Conservation (phyloP, 306 rosid species). For the Cucurbita pepo region DNA sequence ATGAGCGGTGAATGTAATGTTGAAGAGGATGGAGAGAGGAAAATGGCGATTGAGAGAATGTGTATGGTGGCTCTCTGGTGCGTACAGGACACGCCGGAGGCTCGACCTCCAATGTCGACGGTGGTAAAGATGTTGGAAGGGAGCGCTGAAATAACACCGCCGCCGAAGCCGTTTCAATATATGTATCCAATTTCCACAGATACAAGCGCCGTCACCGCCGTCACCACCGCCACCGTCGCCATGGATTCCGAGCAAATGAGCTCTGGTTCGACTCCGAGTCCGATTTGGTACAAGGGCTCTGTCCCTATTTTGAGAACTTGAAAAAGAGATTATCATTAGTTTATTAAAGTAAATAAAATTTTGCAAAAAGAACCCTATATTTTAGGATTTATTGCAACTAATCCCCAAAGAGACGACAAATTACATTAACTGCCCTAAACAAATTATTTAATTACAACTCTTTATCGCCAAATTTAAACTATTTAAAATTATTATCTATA, state of each 20-base stretch:
- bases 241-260: not conserved
- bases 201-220: not conserved
- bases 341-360: too few species aligned
- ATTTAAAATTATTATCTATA: too few species aligned
- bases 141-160: constrained; percentile 18
- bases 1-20: constrained; percentile 8
- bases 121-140: constrained; percentile 51
- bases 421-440: too few species aligned
- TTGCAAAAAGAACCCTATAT: too few species aligned
- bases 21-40: constrained; percentile 12
- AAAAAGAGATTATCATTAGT: too few species aligned
- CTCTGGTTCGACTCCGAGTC: not conserved
- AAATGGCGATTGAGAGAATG: constrained; percentile 20
- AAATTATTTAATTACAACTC: too few species aligned
- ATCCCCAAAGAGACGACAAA: too few species aligned
- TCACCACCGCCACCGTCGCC: not conserved
- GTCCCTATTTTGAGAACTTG: not conserved
- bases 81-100: constrained; percentile 27
- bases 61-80: constrained; percentile 28
- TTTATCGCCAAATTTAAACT: too few species aligned
- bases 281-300: not conserved
- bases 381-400: too few species aligned
- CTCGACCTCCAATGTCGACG: constrained; percentile 31
- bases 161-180: constrained; percentile 19
- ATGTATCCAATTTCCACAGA: not conserved